A percentile compares a stretch with the other conserved stretches of the same genome.
These are phyloP conservation scores for Camellia sinensis DNA, from an alignment of 148 eudicot species.

Conservation along the genomic window DNA sequence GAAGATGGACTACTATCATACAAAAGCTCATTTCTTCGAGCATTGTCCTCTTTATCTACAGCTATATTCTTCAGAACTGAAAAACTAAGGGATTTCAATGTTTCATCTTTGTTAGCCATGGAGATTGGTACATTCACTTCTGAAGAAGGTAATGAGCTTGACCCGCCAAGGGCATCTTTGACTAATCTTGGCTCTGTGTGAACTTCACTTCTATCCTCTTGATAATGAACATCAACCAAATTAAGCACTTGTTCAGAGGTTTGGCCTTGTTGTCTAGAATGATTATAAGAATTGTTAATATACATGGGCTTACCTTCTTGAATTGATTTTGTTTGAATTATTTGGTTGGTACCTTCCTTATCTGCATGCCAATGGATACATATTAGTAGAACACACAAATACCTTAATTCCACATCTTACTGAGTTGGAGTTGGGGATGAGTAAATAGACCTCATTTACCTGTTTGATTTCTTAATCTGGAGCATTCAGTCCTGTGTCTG, in stretches of 20 bases:
- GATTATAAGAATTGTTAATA: slow-evolving; percentile 19
- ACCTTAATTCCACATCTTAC: neutral
- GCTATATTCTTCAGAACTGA: slow-evolving; percentile 32
- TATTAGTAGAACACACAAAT: neutral
- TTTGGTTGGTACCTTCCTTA: slow-evolving; percentile 21
- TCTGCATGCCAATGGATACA: slow-evolving; percentile 19
- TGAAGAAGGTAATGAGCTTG: slow-evolving; percentile 55
- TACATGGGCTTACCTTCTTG: slow-evolving; percentile 25
- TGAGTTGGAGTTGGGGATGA: neutral
- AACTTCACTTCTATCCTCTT: slow-evolving; percentile 20
- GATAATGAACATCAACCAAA: slow-evolving; percentile 12
- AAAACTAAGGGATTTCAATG: slow-evolving; percentile 51
- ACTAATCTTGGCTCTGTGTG: slow-evolving; percentile 13
- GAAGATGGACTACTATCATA: slow-evolving; percentile 25
- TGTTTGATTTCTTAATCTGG: slow-evolving; percentile 31
- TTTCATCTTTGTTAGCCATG: slow-evolving; percentile 44
- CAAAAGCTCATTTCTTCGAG: slow-evolving; percentile 5
- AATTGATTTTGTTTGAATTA: slow-evolving; percentile 23
- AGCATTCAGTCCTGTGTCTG: slow-evolving; percentile 29
- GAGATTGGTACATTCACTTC: slow-evolving; percentile 37
- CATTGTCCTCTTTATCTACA: slow-evolving; percentile 9
- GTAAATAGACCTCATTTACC: slow-evolving; percentile 35
- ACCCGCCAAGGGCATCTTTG: slow-evolving; percentile 24
- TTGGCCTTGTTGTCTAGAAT: slow-evolving; percentile 24
- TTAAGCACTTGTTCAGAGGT: slow-evolving; percentile 23